phyloP scores from a whole-genome alignment of 306 rosid genomes.

The Glycine soja region DNA sequence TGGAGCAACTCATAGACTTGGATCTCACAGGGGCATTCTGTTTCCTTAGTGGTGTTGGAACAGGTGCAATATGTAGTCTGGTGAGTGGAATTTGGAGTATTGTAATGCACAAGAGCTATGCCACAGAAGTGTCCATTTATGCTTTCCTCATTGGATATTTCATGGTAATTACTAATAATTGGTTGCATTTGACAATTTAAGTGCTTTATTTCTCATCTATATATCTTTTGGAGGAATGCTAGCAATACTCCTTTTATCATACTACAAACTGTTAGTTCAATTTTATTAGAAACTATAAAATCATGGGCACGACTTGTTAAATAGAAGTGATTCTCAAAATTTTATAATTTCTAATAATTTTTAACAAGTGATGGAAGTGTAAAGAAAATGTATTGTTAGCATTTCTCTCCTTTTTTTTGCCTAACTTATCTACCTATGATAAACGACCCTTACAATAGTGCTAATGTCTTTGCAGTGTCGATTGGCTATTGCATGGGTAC shows the following conservation, averaged over 20 bases:
- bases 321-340: too few relatives aligned
- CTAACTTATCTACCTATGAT: too few relatives aligned
- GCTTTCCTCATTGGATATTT: constrained; percentile 83
- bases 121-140: constrained; percentile 61
- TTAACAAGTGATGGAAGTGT: too few relatives aligned
- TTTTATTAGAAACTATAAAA: too few relatives aligned
- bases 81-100: constrained; percentile 73
- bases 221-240: not conserved
- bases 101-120: constrained; percentile 61
- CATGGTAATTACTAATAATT: constrained; percentile 62
- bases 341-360: too few relatives aligned
- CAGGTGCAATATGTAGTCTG: constrained; percentile 70
- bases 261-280: too few relatives aligned
- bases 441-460: constrained; percentile 21
- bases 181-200: constrained; percentile 11
- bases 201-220: constrained; percentile 7
- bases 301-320: too few relatives aligned
- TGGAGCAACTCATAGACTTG: constrained; percentile 57
- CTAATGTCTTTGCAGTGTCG: constrained; percentile 63
- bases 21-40: constrained; percentile 85
- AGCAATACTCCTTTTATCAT: too few relatives aligned
- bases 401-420: too few relatives aligned
- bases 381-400: too few relatives aligned
- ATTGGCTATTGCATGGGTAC: constrained; percentile 80
- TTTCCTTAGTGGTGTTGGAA: constrained; percentile 68